These are phyloP conservation scores for Pleurotus tuber-regium DNA, from an alignment of 768 basidiomycete genomes.

Conservation along the genomic window DNA sequence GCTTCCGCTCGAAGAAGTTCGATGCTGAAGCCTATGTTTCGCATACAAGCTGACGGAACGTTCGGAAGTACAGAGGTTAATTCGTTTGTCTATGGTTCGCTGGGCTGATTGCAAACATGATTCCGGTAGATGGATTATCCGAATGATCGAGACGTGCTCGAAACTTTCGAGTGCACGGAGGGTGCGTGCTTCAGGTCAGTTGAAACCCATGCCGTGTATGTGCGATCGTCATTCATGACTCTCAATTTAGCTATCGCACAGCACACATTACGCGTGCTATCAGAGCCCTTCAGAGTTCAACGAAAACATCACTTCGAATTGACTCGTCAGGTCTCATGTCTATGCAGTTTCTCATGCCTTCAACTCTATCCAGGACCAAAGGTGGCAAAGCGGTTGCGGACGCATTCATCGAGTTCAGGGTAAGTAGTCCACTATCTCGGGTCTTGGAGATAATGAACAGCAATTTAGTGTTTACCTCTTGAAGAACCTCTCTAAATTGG, in stretches of 20 bases:
- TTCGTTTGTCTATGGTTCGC: neutral
- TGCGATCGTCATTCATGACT: neutral
- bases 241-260: conserved; percentile 72
- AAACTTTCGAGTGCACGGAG: conserved; percentile 79
- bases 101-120: conserved; percentile 5
- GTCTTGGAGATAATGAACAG: conserved; percentile 1
- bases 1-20: conserved; percentile 15
- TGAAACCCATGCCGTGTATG: neutral
- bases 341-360: conserved; percentile 87
- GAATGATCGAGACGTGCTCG: conserved; percentile 87
- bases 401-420: conserved; percentile 88
- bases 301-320: conserved; percentile 87
- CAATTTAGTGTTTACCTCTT: conserved; percentile 39
- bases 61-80: conserved; percentile 84
- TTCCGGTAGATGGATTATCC: conserved; percentile 94
- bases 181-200: conserved; percentile 69
- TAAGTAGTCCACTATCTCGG: conserved; percentile 36
- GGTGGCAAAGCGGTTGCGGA: conserved; percentile 40
- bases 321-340: conserved; percentile 81
- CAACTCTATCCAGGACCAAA: conserved; percentile 36
- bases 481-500: conserved; percentile 26
- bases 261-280: conserved; percentile 70
- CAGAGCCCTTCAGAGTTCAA: conserved; percentile 77
- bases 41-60: conserved; percentile 77
- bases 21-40: conserved; percentile 59